phyloP scores from a whole-genome alignment of 2,329 filamentous ascomycete genomes.

The Penicillium sp. region DNA sequence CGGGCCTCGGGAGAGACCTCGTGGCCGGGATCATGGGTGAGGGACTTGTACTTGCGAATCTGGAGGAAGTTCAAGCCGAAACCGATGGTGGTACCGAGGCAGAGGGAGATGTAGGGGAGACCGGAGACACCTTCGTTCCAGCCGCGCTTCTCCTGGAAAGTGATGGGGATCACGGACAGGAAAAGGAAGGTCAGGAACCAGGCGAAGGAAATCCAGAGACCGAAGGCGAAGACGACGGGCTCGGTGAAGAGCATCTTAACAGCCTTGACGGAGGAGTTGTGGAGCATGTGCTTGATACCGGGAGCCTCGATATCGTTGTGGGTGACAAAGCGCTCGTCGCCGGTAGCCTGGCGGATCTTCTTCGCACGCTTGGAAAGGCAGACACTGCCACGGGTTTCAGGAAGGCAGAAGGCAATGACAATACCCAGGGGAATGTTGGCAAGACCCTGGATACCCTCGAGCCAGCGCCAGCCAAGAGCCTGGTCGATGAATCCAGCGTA shows the following conservation, averaged over 20 bases:
- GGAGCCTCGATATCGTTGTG: conserved; percentile 55
- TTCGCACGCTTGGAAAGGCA: conserved; percentile 54
- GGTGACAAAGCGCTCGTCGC: conserved; percentile 53
- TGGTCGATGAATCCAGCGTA: conserved; percentile 58
- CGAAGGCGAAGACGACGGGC: conserved; percentile 53
- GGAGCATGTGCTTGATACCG: conserved; percentile 44
- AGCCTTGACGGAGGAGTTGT: conserved; percentile 54
- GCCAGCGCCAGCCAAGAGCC: conserved; percentile 56
- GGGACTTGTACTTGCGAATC: conserved; percentile 52
- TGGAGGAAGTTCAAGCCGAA: conserved; percentile 54
- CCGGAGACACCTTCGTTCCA: conserved; percentile 54
- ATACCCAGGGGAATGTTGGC: conserved; percentile 53
- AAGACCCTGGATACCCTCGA: conserved; percentile 55
- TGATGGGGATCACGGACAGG: conserved; percentile 54
- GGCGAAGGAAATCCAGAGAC: conserved; percentile 55
- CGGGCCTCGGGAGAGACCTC: conserved; percentile 48
- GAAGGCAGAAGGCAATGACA: conserved; percentile 47
- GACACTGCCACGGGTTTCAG: conserved; percentile 51
- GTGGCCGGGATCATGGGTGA: conserved; percentile 37
- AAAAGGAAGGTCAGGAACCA: conserved; percentile 59
- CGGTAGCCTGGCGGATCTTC: conserved; percentile 48
- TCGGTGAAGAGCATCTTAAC: conserved; percentile 53
- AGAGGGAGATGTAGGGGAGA: conserved; percentile 55
- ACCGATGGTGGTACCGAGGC: conserved; percentile 51
- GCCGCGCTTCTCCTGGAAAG: conserved; percentile 54